phyloP scores from a whole-genome alignment of 768 basidiomycete species.

The Cystoderma amianthinum region DNA sequence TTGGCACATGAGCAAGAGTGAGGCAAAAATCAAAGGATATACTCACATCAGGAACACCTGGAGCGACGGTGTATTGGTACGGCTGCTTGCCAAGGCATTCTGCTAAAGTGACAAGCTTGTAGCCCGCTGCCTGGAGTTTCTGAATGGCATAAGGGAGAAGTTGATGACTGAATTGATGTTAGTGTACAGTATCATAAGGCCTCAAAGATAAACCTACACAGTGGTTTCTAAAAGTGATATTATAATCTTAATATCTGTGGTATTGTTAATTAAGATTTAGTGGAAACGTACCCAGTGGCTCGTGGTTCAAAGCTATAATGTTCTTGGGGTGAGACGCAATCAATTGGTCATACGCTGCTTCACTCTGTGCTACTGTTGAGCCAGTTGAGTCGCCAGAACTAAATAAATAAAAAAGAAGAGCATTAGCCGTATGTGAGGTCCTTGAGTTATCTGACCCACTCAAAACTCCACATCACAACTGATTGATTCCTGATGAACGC shows the following conservation, averaged over 20 bases:
- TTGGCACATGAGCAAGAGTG: too few species aligned
- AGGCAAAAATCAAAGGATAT: too few species aligned
- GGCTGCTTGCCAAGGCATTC: conserved; percentile 30
- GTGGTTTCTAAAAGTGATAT: too few species aligned
- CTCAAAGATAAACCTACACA: too few species aligned
- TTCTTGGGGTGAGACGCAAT: neutral
- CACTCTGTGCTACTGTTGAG: conserved; percentile 1
- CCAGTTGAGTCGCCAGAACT: conserved; percentile 25
- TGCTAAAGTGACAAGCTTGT: conserved; percentile 32
- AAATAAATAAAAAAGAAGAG: neutral
- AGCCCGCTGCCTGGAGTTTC: conserved; percentile 27
- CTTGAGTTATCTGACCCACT: conserved; percentile 9
- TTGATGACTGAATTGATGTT: conserved; percentile 14
- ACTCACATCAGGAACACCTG: conserved; percentile 24
- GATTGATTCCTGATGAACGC: conserved; percentile 10
- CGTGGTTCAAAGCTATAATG: conserved; percentile 6
- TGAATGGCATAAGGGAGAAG: conserved; percentile 30
- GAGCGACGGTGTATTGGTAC: conserved; percentile 24
- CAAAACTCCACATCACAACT: conserved; percentile 19
- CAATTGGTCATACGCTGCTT: neutral
- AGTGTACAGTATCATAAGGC: too few species aligned
- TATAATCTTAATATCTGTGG: too few species aligned
- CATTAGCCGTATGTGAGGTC: neutral
- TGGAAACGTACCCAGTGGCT: too few species aligned
- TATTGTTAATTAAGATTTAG: too few species aligned